Conservation (phyloP, 108 stramenopile species). For the Cyclotella cryptica region DNA sequence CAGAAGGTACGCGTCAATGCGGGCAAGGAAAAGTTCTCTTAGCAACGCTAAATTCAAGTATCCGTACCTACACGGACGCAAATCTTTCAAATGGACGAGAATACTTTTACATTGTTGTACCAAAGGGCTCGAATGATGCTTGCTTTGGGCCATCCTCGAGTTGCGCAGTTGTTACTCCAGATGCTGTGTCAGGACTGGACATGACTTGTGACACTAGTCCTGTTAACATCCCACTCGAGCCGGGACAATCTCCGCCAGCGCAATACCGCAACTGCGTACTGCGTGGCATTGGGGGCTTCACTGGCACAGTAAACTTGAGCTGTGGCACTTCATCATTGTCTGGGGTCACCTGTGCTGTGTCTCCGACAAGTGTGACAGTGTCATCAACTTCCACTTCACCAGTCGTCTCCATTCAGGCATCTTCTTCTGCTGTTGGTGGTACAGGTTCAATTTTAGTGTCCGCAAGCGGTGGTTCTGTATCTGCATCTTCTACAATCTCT, state of each 20-base stretch:
- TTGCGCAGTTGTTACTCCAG: constrained; percentile 1
- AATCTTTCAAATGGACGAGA: constrained; percentile 28
- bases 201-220: not conserved
- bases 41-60: constrained; percentile 4
- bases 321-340: not conserved
- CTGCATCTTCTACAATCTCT: not conserved
- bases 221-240: not conserved
- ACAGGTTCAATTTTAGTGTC: constrained; percentile 2
- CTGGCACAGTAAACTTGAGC: not conserved
- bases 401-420: not conserved
- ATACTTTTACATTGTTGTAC: constrained; percentile 29
- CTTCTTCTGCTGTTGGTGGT: constrained; percentile 5
- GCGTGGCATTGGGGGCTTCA: constrained; percentile 4
- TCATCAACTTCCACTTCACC: not conserved
- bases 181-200: not conserved
- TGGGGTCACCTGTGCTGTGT: not conserved
- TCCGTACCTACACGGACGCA: constrained; percentile 3
- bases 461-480: not conserved
- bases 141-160: constrained; percentile 22
- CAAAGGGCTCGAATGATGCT: constrained; percentile 13
- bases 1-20: constrained; percentile 25
- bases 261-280: not conserved
- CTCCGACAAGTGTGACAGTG: not conserved
- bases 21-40: constrained; percentile 31
- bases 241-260: not conserved